Evolutionary conservation across 208 protist species (phyloP), one percentile per base, ranked within the genome.

Genomic region (Crithidia thermophila): DNA sequence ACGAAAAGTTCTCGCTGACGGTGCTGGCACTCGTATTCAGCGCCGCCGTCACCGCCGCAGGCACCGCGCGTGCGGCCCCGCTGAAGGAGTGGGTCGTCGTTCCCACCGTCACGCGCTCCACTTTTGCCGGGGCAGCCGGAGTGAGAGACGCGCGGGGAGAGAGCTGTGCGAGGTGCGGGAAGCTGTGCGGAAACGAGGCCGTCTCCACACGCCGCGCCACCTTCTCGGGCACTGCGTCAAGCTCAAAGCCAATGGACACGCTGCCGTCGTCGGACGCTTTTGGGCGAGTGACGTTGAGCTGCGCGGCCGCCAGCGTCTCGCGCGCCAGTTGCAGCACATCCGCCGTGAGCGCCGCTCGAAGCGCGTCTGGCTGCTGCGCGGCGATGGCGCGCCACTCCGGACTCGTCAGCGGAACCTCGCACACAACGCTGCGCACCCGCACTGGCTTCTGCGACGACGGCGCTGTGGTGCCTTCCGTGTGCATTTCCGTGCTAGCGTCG

Each of bases 331-430:
- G 42, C 0, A 42, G 30, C 16, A 49, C n/a, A 14, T 51, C 57
- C 14, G 57, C 57, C 30, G 16, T 36, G 28, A 62, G 28, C n/a
- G 57, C 42, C 9, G 40, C 42, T 7, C 42, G 40, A 5, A 51
- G n/a, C 3, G 40, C 42, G 6, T 39, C 20, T 11, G 57, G 40
- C 2, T 62, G 27, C 7, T 18, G 30, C 14, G 40, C 36, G 3
- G 42, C 39, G 28, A 51, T 1, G 9, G 28, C 33, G 36, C 36
- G 52, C 52, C 52, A 45, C 36, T 59, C 25, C 4, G 57, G 39
- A 39, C 28, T 62, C 18, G 42, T 49, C 39, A 62, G 11, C 42
- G 57, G 57, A 3, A 62, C 55, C 39, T 61, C 55, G 40, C 55
- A 61, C 40, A 49, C 18, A 3, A 61, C 16, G 27, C 20, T 61